Percentiles rank a stretch among this genome's conserved stretches.
phyloP scores from a whole-genome alignment of 2,329 filamentous ascomycete species.

The Metarhizium album region DNA sequence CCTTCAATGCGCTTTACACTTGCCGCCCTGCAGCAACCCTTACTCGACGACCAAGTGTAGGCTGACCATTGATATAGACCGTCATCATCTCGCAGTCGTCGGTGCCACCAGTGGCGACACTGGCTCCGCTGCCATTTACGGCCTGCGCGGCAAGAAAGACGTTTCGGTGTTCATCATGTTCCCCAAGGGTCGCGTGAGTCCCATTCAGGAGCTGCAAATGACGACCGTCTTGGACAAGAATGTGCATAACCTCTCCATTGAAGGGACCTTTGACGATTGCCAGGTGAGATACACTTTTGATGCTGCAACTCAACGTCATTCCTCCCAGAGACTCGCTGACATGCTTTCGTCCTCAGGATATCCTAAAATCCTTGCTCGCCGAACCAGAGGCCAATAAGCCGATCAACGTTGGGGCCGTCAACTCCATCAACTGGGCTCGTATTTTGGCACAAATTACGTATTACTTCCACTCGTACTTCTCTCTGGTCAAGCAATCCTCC shows the following conservation, averaged over 20 bases:
- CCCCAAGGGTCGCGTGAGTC: slow-evolving; percentile 81
- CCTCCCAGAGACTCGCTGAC: slow-evolving; percentile 40
- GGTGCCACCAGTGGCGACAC: slow-evolving; percentile 84
- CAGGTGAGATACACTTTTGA: slow-evolving; percentile 41
- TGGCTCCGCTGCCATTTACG: slow-evolving; percentile 92
- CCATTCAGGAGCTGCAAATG: slow-evolving; percentile 95
- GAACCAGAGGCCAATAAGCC: slow-evolving; percentile 74
- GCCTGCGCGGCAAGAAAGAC: slow-evolving; percentile 89
- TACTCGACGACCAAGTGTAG: background rate
- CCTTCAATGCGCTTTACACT: background rate
- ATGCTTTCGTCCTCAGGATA: slow-evolving; percentile 59
- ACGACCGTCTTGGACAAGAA: slow-evolving; percentile 84
- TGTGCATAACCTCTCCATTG: slow-evolving; percentile 83
- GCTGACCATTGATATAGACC: slow-evolving; percentile 32
- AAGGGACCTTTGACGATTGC: slow-evolving; percentile 92
- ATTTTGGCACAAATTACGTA: slow-evolving; percentile 96
- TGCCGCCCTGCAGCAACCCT: background rate
- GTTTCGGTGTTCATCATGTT: slow-evolving; percentile 92
- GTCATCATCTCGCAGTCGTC: slow-evolving; percentile 76
- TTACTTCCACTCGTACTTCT: slow-evolving; percentile 93
- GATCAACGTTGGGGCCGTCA: slow-evolving; percentile 82
- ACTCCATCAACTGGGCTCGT: slow-evolving; percentile 92
- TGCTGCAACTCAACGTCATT: slow-evolving; percentile 25
- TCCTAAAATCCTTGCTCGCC: slow-evolving; percentile 84
- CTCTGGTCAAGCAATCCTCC: slow-evolving; percentile 51